A percentile compares a stretch with the other conserved stretches of the same genome.
Conservation (phyloP, 2,329 filamentous ascomycete species). For the Setomelanomma holmii region DNA sequence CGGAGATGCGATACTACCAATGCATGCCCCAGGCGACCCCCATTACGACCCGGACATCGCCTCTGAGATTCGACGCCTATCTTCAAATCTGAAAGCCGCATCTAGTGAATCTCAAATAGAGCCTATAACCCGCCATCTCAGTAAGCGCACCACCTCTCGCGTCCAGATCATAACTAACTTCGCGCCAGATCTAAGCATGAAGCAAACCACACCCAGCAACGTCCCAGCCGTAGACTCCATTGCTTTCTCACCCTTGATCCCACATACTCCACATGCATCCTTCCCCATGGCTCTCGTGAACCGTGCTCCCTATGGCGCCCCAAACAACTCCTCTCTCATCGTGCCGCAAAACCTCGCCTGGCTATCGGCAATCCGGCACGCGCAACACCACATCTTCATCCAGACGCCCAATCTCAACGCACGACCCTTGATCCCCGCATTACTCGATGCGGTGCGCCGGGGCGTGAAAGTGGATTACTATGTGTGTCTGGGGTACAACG, state of each 20-base stretch:
- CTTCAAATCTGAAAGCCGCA: conserved; percentile 61
- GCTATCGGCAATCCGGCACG: conserved; percentile 72
- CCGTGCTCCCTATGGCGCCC: conserved; percentile 69
- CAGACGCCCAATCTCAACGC: conserved; percentile 81
- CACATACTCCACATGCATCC: conserved; percentile 59
- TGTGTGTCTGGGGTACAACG: conserved; percentile 80
- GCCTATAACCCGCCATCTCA: conserved; percentile 70
- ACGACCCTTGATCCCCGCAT: conserved; percentile 67
- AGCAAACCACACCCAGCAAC: conserved; percentile 17
- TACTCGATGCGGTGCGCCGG: conserved; percentile 69
- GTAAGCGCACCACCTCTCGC: conserved; percentile 37
- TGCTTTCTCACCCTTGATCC: conserved; percentile 62
- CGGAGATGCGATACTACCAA: conserved; percentile 16
- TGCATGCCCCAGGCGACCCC: conserved; percentile 36
- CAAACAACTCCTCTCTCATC: conserved; percentile 65
- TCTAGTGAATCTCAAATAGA: conserved; percentile 62
- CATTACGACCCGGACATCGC: conserved; percentile 62
- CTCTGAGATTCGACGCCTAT: conserved; percentile 68
- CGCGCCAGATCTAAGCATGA: not conserved
- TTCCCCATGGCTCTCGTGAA: conserved; percentile 77
- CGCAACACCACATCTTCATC: conserved; percentile 72
- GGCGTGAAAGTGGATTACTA: conserved; percentile 74
- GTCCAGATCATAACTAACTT: conserved; percentile 24
- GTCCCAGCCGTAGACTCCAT: not conserved
- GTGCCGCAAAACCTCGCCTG: conserved; percentile 80